Evolutionary conservation across 2,329 filamentous ascomycete species (phyloP), one percentile per base, ranked within the genome.

Genomic region (Hypoxylon sp.): DNA sequence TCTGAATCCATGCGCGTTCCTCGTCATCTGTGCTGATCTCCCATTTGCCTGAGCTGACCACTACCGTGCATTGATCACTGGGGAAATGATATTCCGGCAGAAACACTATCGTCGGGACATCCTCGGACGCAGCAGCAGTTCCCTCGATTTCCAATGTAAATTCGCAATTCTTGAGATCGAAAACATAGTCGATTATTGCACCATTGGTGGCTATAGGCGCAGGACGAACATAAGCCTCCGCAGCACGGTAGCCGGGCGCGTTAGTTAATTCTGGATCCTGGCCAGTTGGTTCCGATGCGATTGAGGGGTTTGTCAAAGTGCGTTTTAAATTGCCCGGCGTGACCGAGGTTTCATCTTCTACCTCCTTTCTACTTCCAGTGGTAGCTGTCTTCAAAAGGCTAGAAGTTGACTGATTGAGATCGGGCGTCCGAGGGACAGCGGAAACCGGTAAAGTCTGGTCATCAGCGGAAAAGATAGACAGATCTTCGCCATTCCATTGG

Each of bases 401-500:
- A 3, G 84, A 78, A 0, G 84, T 83, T 1, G 87, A 87, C 51
- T 80, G 83, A 57, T 79, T 82, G 3, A 76, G 61, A 2, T 79
- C 77, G 0, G 81, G 76, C 3, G 75, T 81, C 65, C 77, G 83
- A 0, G 86, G 86, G 2, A 87, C 67, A 5, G 85, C 78, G 2
- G 87, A 88, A 42, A 84, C 76, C 1, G 87, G 85, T 42, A 91
- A 78, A 14, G 84, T 81, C 60, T 89, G 90, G 79, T 99, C 97
- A 77, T 99, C 94, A 4, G 88, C 74, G 0, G 94, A 98, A 77
- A 90, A 92, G 60, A 99, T 96, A 4, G 94, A 98, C 35, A 99
- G 82, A 78, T 99, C 96, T 80, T 99, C 96, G 51, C 96, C 96
- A 73, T 99, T 99, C 96, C 96, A 99, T 72, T 94, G 90, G 75